Conservation (phyloP, 352 stramenopile genomes). For the Phytophthora palmivora region DNA sequence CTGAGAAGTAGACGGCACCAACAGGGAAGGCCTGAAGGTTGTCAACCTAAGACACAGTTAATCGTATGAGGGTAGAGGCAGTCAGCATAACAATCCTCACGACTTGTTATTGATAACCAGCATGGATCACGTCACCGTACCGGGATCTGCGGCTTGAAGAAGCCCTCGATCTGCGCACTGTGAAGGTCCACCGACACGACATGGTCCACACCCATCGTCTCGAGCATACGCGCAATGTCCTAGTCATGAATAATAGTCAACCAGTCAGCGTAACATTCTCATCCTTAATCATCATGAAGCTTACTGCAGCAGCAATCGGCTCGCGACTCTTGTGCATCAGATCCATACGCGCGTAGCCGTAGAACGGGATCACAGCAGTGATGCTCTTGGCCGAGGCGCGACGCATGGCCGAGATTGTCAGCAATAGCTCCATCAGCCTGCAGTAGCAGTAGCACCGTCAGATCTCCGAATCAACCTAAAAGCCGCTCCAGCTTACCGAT, state of each 20-base stretch:
- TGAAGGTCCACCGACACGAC: slow-evolving; percentile 90
- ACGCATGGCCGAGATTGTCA: slow-evolving; percentile 87
- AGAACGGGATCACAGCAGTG: slow-evolving; percentile 89
- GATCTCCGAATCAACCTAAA: neutral
- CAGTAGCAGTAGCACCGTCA: slow-evolving; percentile 10
- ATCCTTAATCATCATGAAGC: neutral
- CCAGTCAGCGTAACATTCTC: neutral
- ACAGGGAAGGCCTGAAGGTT: slow-evolving; percentile 89
- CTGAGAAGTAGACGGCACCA: slow-evolving; percentile 87
- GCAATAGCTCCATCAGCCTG: slow-evolving; percentile 85
- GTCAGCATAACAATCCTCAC: slow-evolving; percentile 3
- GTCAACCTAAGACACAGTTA: slow-evolving; percentile 53
- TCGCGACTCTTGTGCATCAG: slow-evolving; percentile 87
- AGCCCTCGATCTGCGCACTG: slow-evolving; percentile 89
- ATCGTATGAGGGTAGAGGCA: neutral
- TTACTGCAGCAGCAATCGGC: slow-evolving; percentile 78
- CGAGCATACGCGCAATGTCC: slow-evolving; percentile 88
- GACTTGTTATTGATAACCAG: no score
- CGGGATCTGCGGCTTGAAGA: slow-evolving; percentile 88
- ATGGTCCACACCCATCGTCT: slow-evolving; percentile 91
- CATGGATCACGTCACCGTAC: slow-evolving; percentile 28
- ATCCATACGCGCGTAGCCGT: slow-evolving; percentile 88
- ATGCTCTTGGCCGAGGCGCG: slow-evolving; percentile 88
- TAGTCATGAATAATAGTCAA: slow-evolving; percentile 20
- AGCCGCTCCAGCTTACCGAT: slow-evolving; percentile 52